Evolutionary conservation across 2,329 filamentous ascomycete genomes (phyloP), one percentile per base, ranked within the genome.

Genomic region (Thermothelomyces thermophilus): DNA sequence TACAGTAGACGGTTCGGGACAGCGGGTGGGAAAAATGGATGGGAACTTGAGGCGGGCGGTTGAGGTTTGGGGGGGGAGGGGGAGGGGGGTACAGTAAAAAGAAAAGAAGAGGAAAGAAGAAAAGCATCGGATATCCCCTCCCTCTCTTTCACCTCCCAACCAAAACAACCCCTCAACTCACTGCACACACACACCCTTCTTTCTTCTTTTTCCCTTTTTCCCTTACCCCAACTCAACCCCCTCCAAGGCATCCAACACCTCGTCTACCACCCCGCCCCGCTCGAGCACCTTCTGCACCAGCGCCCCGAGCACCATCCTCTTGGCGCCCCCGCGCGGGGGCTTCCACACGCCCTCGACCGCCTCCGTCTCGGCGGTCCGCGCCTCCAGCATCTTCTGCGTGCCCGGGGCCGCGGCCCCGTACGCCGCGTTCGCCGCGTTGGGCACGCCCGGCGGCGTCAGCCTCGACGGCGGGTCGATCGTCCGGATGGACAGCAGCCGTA

Each of bases 241-340:
- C 54, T 90, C 84, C 58, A 97, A 69, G 1, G 86, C 90, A 55
- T 85, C 82, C 63, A 97, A 73, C 5, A 96, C 86, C 66, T 96
- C 91, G 57, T 90, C 83, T 3, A 86, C 89, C 24, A 96, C 84
- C 30, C 90, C 89, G 0, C 86, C 86, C 60, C 77, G 80, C 63
- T 86, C 80, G 51, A 95, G 66, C 28, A 90, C 86, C 64, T 84
- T 81, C 64, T 84, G 81, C 53, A 94, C 81, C 70, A 96, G 87
- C 46, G 77, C 75, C 45, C 82, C 78, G 57, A 97, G 70, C 16
- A 93, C 73, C 4, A 70, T 73, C 60, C 89, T 80, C 71, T 87
- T 90, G 33, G 91, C 82, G 2, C 91, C 91, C 34, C 91, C 91
- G 28, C 90, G 69, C 28, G 87, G 86, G 34, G 90, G 86, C 61